phyloP scores from a whole-genome alignment of 2,329 filamentous ascomycete species.

The Lanzia echinophila region DNA sequence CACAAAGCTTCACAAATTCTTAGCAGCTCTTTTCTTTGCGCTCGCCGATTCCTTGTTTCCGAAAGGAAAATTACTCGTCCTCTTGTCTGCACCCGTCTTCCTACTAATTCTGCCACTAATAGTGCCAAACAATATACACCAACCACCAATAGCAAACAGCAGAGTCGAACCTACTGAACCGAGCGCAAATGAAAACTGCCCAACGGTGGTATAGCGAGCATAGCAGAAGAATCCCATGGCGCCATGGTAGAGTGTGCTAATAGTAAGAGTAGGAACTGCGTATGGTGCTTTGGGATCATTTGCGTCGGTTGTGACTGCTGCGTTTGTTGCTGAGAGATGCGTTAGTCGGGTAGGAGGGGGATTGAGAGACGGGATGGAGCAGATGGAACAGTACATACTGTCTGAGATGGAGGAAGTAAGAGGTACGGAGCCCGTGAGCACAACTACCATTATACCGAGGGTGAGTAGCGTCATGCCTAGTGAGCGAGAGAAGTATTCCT shows the following conservation, averaged over 20 bases:
- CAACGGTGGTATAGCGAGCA: constrained; percentile 45
- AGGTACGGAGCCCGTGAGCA: constrained; percentile 59
- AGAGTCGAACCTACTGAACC: constrained; percentile 43
- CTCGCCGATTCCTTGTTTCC: constrained; percentile 43
- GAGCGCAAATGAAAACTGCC: constrained; percentile 44
- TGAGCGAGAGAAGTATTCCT: constrained; percentile 56
- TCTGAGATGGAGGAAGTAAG: constrained; percentile 39
- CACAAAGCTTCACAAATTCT: neutral
- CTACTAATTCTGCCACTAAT: constrained; percentile 50
- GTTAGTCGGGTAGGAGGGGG: constrained; percentile 7
- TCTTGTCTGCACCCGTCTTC: constrained; percentile 60
- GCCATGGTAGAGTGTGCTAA: constrained; percentile 53
- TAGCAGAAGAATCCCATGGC: constrained; percentile 53
- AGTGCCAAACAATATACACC: constrained; percentile 45
- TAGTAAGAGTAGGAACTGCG: constrained; percentile 51
- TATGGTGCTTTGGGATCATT: constrained; percentile 46
- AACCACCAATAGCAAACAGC: constrained; percentile 51
- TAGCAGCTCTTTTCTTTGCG: constrained; percentile 22
- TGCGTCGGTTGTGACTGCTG: constrained; percentile 37
- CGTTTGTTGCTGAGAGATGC: constrained; percentile 17
- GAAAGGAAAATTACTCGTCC: constrained; percentile 60
- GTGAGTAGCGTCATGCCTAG: constrained; percentile 53
- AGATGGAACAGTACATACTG: constrained; percentile 13
- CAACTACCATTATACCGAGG: constrained; percentile 47
- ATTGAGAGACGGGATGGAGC: neutral